These are phyloP conservation scores for Calycina herbarum DNA, from an alignment of 2,329 filamentous ascomycete genomes.

Conservation along the genomic window DNA sequence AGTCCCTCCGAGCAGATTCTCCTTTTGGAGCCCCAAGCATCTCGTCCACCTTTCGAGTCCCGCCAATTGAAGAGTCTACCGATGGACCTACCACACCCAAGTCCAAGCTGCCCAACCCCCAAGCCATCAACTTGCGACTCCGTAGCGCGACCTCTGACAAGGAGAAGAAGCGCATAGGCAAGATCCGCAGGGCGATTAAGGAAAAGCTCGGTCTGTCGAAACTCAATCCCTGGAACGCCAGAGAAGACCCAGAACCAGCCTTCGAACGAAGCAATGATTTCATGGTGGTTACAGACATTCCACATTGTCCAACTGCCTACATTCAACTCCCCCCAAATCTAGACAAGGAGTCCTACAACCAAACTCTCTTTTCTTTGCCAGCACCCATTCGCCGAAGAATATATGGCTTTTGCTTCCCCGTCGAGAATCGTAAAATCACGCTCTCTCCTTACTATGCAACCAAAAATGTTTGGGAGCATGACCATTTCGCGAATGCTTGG, in stretches of 20 bases:
- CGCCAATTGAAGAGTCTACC: background rate
- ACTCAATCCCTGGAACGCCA: background rate
- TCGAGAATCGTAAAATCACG: conserved; percentile 27
- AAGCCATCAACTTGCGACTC: background rate
- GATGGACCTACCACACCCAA: background rate
- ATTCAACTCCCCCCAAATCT: background rate
- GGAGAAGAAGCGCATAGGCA: background rate
- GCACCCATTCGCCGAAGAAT: conserved; percentile 27
- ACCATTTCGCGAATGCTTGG: conserved; percentile 31
- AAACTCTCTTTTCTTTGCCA: conserved; percentile 24
- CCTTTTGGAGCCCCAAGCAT: conserved; percentile 7
- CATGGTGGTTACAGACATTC: conserved; percentile 7
- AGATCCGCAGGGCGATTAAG: background rate
- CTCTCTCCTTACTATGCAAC: conserved; percentile 31
- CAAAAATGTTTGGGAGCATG: conserved; percentile 27
- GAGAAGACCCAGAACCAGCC: background rate
- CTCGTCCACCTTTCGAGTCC: conserved; percentile 9
- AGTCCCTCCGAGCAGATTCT: conserved; percentile 7
- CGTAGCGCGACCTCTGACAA: background rate
- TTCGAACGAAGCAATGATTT: conserved; percentile 24
- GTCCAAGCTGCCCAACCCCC: background rate
- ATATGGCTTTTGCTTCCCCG: conserved; percentile 31
- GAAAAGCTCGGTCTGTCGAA: conserved; percentile 2
- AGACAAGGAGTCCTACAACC: background rate
- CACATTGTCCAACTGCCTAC: background rate